These are phyloP conservation scores for Davidsoniella virescens DNA, from an alignment of 2,329 filamentous ascomycete species.

Conservation along the genomic window DNA sequence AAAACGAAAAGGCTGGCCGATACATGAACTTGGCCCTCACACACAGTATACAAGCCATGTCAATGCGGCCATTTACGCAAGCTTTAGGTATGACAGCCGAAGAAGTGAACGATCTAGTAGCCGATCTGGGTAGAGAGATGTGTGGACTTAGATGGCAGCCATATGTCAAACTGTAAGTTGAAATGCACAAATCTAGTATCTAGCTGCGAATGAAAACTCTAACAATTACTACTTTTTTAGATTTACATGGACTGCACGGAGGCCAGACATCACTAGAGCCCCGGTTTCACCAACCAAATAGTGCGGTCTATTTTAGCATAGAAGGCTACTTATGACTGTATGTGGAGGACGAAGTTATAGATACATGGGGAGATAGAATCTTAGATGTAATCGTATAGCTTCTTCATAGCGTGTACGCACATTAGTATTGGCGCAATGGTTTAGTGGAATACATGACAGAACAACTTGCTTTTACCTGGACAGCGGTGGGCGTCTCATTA, in stretches of 20 bases:
- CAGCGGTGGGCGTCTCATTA: too few relatives aligned
- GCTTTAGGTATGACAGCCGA: slow-evolving; percentile 30
- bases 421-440: too few relatives aligned
- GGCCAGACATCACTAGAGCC: slow-evolving; percentile 13
- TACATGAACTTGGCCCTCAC: slow-evolving; percentile 74
- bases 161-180: slow-evolving; percentile 62
- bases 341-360: too few relatives aligned
- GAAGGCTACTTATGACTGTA: too few relatives aligned
- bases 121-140: slow-evolving; percentile 50
- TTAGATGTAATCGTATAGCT: too few relatives aligned
- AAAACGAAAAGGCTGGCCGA: slow-evolving; percentile 49
- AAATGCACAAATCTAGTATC: not conserved
- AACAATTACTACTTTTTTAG: slow-evolving; percentile 14
- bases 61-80: slow-evolving; percentile 53
- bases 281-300: slow-evolving; percentile 1
- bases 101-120: slow-evolving; percentile 45
- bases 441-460: too few relatives aligned
- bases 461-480: too few relatives aligned
- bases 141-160: slow-evolving; percentile 50
- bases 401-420: too few relatives aligned
- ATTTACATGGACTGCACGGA: slow-evolving; percentile 21
- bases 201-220: slow-evolving; percentile 7
- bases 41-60: slow-evolving; percentile 56
- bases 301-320: not conserved
- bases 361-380: too few relatives aligned